Conservation (phyloP, 2,329 filamentous ascomycete genomes). For the Cladophialophora carrionii region DNA sequence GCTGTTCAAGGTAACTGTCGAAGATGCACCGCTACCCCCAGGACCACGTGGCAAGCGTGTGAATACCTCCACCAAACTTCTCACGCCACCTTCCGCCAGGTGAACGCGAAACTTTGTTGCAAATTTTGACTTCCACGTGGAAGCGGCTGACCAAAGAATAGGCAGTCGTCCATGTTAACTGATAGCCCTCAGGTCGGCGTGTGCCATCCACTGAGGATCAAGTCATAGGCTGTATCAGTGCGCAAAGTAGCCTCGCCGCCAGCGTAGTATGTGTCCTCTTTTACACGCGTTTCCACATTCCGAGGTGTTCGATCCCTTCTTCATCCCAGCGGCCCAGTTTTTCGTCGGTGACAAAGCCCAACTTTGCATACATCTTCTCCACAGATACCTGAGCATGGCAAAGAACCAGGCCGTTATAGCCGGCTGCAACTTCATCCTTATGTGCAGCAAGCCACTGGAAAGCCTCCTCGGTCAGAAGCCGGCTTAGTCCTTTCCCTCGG, state of each 20-base stretch:
- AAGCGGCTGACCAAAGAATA: neutral
- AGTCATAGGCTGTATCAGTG: conserved; percentile 1
- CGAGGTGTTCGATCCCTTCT: conserved; percentile 81
- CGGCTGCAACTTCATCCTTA: conserved; percentile 50
- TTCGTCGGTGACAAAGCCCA: conserved; percentile 75
- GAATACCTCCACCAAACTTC: neutral
- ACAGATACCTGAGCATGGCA: conserved; percentile 76
- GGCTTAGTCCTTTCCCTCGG: conserved; percentile 67
- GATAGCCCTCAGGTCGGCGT: neutral
- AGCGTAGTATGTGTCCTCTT: neutral
- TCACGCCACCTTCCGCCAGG: neutral
- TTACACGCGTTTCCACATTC: conserved; percentile 69
- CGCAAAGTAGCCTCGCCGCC: neutral
- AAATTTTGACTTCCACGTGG: neutral
- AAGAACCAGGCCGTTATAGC: conserved; percentile 75
- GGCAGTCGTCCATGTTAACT: neutral
- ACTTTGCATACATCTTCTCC: conserved; percentile 66
- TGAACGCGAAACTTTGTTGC: neutral
- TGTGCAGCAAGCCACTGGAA: conserved; percentile 69
- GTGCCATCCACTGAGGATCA: neutral
- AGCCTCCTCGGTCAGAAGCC: conserved; percentile 67
- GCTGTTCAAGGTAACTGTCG: neutral
- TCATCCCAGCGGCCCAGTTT: conserved; percentile 77
- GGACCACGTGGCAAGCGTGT: neutral
- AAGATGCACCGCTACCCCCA: conserved; percentile 1